A percentile compares a stretch with the other conserved stretches of the same genome.
phyloP scores from a whole-genome alignment of 2,329 filamentous ascomycete species.

The Scleromitrula shiraiana region DNA sequence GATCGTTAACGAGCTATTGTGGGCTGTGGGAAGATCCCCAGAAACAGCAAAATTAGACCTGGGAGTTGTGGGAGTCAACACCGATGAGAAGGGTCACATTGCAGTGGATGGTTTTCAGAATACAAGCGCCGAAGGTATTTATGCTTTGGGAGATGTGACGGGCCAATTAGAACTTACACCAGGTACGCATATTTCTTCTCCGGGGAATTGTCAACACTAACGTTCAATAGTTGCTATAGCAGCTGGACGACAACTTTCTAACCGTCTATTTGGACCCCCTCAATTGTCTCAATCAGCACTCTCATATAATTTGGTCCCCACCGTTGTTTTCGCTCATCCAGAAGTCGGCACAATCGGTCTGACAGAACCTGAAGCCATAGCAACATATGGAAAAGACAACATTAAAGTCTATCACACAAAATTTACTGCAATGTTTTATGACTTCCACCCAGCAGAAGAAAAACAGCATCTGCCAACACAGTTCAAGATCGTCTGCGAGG shows the following conservation, averaged over 20 bases:
- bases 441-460: slow-evolving; percentile 38
- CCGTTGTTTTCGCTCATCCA: slow-evolving; percentile 44
- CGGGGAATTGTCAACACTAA: background rate
- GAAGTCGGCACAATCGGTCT: slow-evolving; percentile 41
- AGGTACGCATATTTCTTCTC: slow-evolving; percentile 28
- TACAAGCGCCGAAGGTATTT: slow-evolving; percentile 38
- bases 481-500: slow-evolving; percentile 42
- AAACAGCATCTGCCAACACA: slow-evolving; percentile 43
- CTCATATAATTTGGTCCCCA: slow-evolving; percentile 42
- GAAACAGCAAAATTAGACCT: slow-evolving; percentile 37
- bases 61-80: slow-evolving; percentile 35
- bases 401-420: slow-evolving; percentile 42
- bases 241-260: slow-evolving; percentile 41
- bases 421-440: slow-evolving; percentile 42
- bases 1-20: slow-evolving; percentile 41
- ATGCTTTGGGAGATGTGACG: slow-evolving; percentile 43
- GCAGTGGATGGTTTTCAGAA: slow-evolving; percentile 43
- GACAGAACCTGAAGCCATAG: slow-evolving; percentile 40
- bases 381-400: slow-evolving; percentile 40
- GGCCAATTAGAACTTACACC: slow-evolving; percentile 43
- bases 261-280: slow-evolving; percentile 40
- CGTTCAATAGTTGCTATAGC: slow-evolving; percentile 41
- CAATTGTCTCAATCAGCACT: slow-evolving; percentile 37
- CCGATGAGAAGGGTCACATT: slow-evolving; percentile 33
- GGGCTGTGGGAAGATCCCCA: slow-evolving; percentile 41